Base-by-base conservation (phyloP, 768 basidiomycete species). In the Mycena filopes region DNA sequence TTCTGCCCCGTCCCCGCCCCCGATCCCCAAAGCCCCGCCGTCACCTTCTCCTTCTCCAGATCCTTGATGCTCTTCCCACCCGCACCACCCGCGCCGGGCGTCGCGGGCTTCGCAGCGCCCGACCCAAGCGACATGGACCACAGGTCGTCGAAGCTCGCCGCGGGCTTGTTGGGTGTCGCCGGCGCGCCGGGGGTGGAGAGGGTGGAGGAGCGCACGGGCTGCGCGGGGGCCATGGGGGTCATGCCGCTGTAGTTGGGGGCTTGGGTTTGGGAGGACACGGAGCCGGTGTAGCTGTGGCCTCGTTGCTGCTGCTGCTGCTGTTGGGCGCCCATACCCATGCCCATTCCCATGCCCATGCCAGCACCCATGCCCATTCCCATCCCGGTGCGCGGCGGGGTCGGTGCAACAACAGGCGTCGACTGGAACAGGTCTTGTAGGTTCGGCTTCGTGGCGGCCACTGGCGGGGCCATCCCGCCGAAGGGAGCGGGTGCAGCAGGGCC, bases 31-130 rank as follows among this genome's bases (percentile, higher is more conserved):
- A 98, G 85, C 12, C 87, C 87, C 23, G 90, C 88, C 74, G 85
- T 86, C 3, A 89, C 85, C 81, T 96, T 95, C 81, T 97, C 95
- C 79, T 87, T 89, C 79, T 94, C 92, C 68, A 98, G 75, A 72
- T 95, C 95, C 77, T 92, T 92, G 73, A 97, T 96, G 46, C 90
- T 92, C 83, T 95, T 95, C 41, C 82, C 82, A 0, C 75, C 74
- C 42, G 26, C 29, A n/a, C 26, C 70, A 23, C 71, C 63, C 2
- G 74, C 73, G 21, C 77, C 74, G 3, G 85, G 74, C 50, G 85
- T 84, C 41, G 65, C 59, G 4, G 82, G 57, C 70, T 67, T 70
- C 18, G 82, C 58, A 15, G 76, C 63, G 10, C 76, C 64, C 10
- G 79, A 69, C 29, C 90, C 91, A 40, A 96, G 84, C 2, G 91